These are phyloP conservation scores for Aspergillus felis DNA, from an alignment of 2,329 filamentous ascomycete genomes.

Conservation along the genomic window DNA sequence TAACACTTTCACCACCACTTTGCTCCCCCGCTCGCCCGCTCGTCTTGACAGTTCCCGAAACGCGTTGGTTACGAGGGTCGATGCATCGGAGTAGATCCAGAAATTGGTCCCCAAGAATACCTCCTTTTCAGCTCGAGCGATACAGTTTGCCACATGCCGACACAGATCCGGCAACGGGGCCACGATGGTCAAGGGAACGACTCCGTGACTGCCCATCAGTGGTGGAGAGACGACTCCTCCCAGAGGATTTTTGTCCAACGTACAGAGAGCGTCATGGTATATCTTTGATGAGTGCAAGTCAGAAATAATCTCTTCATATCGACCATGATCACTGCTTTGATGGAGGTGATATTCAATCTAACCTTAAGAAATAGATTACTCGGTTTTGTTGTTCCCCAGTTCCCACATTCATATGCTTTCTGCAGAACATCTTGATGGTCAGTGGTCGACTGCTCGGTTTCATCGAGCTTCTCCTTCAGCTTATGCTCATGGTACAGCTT, in stretches of 20 bases:
- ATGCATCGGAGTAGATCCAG: slow-evolving; percentile 68
- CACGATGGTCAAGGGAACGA: slow-evolving; percentile 65
- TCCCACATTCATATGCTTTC: slow-evolving; percentile 58
- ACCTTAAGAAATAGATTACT: slow-evolving; percentile 65
- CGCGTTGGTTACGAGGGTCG: slow-evolving; percentile 63
- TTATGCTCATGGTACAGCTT: slow-evolving; percentile 48
- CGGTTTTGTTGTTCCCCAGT: slow-evolving; percentile 61
- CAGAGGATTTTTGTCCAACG: slow-evolving; percentile 38
- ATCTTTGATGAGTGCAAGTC: slow-evolving; percentile 33
- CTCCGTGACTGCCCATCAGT: slow-evolving; percentile 59
- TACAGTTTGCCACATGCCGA: slow-evolving; percentile 72
- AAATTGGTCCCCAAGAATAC: slow-evolving; percentile 73
- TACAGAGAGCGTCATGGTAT: slow-evolving; percentile 60
- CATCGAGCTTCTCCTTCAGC: slow-evolving; percentile 22
- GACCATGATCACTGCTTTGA: background rate
- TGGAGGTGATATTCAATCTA: slow-evolving; percentile 7
- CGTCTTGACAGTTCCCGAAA: slow-evolving; percentile 65
- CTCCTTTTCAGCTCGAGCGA: slow-evolving; percentile 67
- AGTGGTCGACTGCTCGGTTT: slow-evolving; percentile 12
- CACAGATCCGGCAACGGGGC: slow-evolving; percentile 67
- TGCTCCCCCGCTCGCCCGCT: slow-evolving; percentile 54
- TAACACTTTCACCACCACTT: slow-evolving; percentile 67
- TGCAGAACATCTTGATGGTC: slow-evolving; percentile 45
- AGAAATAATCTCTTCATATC: background rate
- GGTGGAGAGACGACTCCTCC: slow-evolving; percentile 54